A percentile compares a stretch with the other conserved stretches of the same genome.
Conservation (phyloP, 306 rosid species). For the Cicer pinnatifidum region DNA sequence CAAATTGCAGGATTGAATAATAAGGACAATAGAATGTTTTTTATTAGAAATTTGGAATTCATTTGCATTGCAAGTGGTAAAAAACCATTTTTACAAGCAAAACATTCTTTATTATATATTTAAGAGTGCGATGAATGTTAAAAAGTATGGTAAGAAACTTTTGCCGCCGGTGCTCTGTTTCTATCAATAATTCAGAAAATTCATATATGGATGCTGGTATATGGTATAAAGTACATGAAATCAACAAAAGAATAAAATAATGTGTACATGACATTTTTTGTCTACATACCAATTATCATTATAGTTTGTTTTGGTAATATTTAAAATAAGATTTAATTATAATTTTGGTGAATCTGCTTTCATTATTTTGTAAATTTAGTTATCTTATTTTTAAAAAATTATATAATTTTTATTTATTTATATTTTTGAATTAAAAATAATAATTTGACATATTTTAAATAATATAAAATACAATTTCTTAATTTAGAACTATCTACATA, state of each 20-base stretch:
- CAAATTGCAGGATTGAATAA: too few relatives aligned
- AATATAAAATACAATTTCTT: too few relatives aligned
- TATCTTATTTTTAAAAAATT: too few relatives aligned
- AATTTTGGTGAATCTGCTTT: too few relatives aligned
- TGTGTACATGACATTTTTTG: conserved; percentile 37
- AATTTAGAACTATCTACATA: too few relatives aligned
- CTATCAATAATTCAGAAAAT: background rate
- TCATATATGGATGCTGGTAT: conserved; percentile 24
- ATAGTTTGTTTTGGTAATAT: background rate
- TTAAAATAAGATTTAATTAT: too few relatives aligned
- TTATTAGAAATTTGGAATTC: too few relatives aligned
- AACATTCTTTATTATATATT: background rate
- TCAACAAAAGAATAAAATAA: background rate
- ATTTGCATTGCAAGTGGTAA: background rate
- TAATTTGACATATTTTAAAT: too few relatives aligned
- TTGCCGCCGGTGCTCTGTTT: conserved; percentile 12
- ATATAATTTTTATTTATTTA: too few relatives aligned
- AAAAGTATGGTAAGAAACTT: background rate
- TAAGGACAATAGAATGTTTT: too few relatives aligned
- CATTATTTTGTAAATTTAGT: too few relatives aligned
- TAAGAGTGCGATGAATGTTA: background rate
- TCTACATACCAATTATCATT: background rate
- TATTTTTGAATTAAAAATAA: too few relatives aligned
- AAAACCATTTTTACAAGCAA: background rate
- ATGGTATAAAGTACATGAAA: conserved; percentile 14